Base-by-base conservation (phyloP, 257 asterid genomes). In the Solanum bulbocastanum region DNA sequence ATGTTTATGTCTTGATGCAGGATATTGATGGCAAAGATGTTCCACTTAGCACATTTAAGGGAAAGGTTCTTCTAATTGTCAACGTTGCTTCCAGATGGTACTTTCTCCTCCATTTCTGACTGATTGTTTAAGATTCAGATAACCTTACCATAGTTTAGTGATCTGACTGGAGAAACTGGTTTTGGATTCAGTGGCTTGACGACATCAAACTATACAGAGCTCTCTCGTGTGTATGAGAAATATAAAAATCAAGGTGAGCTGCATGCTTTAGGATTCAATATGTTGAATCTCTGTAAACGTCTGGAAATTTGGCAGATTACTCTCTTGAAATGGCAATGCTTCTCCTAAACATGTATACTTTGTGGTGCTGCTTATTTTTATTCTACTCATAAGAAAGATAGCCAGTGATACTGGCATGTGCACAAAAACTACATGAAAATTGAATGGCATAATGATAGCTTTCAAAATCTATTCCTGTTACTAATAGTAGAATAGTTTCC, bases 11-110 rank as follows among this genome's bases (percentile, higher is more conserved):
- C 32, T 79, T 83, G 37, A 46, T 88, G 88, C 97, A 97, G 98
- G 99, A 95, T 90, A 95, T 95, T 58, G 99, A 97, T 89, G 93
- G 92, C 74, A 93, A 92, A 76, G 98, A 95, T 83, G 97, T 97
- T 84, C 33, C 96, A 35, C 98, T 97, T 35, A 90, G 91, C 93
- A 95, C 92, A 83, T 97, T 94, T 92, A 95, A 97, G 86, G 98
- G 98, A 69, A 94, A 88, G 88, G 95, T 89, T 78, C 96, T 97
- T 84, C 90, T 97, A 86, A 93, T 97, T 56, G 99, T 97, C 46
- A 97, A 97, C 91, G 99, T 97, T 83, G 99, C 99, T 87, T 97
- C 99, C 84, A 91, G 89, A 96, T 97, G 99, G 99, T 96, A 94
- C 39, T 46, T 18, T 87, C 85, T 87, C 86, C 87, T 74, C 84